These are phyloP conservation scores for Rhizoctonia solani DNA, from an alignment of 1,284 basidiomycete species.

Conservation along the genomic window DNA sequence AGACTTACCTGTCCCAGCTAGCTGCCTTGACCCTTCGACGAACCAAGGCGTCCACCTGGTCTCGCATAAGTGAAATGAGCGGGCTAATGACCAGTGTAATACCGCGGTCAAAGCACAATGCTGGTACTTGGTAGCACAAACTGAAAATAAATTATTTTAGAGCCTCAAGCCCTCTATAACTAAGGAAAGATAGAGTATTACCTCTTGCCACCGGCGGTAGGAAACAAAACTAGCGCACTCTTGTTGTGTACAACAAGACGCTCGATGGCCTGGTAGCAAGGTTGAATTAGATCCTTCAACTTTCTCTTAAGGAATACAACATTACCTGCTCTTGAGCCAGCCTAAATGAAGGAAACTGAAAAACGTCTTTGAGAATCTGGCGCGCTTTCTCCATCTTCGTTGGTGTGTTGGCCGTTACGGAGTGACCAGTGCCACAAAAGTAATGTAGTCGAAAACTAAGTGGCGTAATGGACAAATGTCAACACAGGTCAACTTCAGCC, in stretches of 20 bases:
- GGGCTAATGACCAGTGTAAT: slow-evolving; percentile 39
- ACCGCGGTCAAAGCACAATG: slow-evolving; percentile 36
- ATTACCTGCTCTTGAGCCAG: slow-evolving; percentile 35
- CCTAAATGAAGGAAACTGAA: slow-evolving; percentile 33
- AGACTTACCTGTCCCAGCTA: slow-evolving; percentile 33
- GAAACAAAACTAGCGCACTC: slow-evolving; percentile 34
- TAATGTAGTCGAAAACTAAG: slow-evolving; percentile 8
- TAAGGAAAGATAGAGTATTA: neutral
- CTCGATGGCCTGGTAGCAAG: slow-evolving; percentile 7
- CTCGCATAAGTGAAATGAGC: slow-evolving; percentile 39
- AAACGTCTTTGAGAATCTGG: slow-evolving; percentile 32
- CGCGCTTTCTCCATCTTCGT: slow-evolving; percentile 35
- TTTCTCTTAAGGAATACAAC: too few species aligned
- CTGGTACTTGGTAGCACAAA: slow-evolving; percentile 39
- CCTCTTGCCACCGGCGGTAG: slow-evolving; percentile 17
- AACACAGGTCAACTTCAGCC: too few species aligned
- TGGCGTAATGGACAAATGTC: neutral
- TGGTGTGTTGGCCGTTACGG: neutral
- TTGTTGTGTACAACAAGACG: slow-evolving; percentile 35
- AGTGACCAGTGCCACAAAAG: neutral
- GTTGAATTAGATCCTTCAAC: neutral
- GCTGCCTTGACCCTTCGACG: slow-evolving; percentile 35
- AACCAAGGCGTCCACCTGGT: slow-evolving; percentile 37
- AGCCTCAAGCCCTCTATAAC: slow-evolving; percentile 21
- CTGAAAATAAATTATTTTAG: too few species aligned